phyloP scores from a whole-genome alignment of 768 basidiomycete species.

The Podaxis rugospora region DNA sequence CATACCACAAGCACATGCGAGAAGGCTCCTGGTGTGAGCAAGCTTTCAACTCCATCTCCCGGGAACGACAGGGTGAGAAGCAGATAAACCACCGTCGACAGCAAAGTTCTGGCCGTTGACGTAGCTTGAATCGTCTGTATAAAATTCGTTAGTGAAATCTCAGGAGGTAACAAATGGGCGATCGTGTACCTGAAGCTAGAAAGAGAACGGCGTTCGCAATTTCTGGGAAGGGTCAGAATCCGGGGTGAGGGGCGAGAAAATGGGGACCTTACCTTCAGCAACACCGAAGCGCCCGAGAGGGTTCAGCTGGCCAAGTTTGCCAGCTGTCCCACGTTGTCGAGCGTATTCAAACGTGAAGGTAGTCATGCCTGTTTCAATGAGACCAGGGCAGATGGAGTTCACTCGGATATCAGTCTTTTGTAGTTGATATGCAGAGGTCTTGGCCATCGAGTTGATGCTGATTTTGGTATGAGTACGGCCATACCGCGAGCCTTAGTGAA shows the following conservation, averaged over 20 bases:
- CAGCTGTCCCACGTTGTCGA: constrained; percentile 63
- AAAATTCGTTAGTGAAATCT: background rate
- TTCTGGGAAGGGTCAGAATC: constrained; percentile 40
- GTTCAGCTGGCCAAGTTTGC: constrained; percentile 82
- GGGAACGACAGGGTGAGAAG: constrained; percentile 75
- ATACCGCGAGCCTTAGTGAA: background rate
- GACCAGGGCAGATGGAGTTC: constrained; percentile 85
- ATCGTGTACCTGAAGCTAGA: constrained; percentile 72
- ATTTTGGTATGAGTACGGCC: background rate
- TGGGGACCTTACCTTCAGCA: constrained; percentile 54
- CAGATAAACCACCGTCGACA: constrained; percentile 82
- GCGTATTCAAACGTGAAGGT: constrained; percentile 71
- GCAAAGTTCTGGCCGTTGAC: constrained; percentile 87
- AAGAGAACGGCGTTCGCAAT: constrained; percentile 84
- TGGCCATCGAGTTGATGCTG: constrained; percentile 86
- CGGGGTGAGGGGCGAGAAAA: background rate
- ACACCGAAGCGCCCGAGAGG: constrained; percentile 81
- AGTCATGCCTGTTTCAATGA: constrained; percentile 96
- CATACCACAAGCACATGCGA: background rate
- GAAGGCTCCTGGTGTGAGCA: background rate
- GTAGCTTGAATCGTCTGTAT: constrained; percentile 81
- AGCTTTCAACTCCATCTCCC: constrained; percentile 57
- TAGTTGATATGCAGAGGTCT: constrained; percentile 77
- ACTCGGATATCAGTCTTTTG: constrained; percentile 82
- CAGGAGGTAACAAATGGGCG: background rate